phyloP scores from a whole-genome alignment of 257 asterid species.

The Orobanche coerulescens region DNA sequence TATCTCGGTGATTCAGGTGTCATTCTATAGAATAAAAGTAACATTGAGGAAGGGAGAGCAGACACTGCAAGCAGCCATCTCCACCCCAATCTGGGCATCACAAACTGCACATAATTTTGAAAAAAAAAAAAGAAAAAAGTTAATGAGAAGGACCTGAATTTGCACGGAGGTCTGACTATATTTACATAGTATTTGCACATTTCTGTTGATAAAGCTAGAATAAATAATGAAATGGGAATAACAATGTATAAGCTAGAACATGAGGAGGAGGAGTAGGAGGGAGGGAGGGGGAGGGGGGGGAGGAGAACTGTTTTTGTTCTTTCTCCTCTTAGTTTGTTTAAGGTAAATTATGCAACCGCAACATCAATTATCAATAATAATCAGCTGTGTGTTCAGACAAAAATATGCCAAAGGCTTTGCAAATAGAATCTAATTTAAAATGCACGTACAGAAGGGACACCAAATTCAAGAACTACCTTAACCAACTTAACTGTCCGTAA shows the following conservation, averaged over 20 bases:
- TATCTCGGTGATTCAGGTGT: conserved; percentile 59
- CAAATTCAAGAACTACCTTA: not conserved
- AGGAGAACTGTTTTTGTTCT: too few relatives aligned
- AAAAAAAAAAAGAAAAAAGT: not conserved
- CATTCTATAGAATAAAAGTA: conserved; percentile 40
- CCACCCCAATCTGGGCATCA: conserved; percentile 63
- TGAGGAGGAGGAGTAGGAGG: not conserved
- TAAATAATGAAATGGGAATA: conserved; percentile 2
- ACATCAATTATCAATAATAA: not conserved
- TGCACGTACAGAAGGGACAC: not conserved
- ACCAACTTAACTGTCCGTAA: not conserved
- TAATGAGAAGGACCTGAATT: too few relatives aligned
- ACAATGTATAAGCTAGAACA: not conserved
- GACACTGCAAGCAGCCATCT: conserved; percentile 60
- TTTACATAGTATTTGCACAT: not conserved
- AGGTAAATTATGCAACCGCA: conserved; percentile 7
- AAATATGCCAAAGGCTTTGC: not conserved
- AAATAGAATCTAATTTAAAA: conserved; percentile 10
- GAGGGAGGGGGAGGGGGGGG: too few relatives aligned
- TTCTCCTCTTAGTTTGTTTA: too few relatives aligned
- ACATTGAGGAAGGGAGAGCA: conserved; percentile 46
- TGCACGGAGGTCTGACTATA: too few relatives aligned
- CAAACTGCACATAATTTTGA: conserved; percentile 32
- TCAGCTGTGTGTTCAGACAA: not conserved
- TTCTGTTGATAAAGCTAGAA: not conserved